Conservation (phyloP, 2,329 filamentous ascomycete species). For the Colletotrichum sp. region DNA sequence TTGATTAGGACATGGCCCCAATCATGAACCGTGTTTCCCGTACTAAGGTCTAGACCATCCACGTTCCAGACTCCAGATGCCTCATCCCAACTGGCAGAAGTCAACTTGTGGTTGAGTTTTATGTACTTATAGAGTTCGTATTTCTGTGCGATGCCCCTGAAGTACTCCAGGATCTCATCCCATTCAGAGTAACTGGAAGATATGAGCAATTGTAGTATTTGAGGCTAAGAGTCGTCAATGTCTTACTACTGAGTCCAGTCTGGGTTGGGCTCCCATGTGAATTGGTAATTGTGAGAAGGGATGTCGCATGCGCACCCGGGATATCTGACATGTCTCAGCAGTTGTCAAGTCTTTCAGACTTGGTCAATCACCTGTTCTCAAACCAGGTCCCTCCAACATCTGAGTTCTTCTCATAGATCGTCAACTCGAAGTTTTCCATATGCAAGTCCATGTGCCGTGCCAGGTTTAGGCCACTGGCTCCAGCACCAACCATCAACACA, state of each 20-base stretch:
- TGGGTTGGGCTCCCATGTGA: constrained; percentile 61
- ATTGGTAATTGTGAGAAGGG: constrained; percentile 24
- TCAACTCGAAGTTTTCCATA: constrained; percentile 35
- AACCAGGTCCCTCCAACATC: constrained; percentile 26
- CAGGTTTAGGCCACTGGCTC: background rate
- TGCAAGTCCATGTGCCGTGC: background rate
- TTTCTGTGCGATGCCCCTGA: background rate
- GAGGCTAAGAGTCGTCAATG: background rate
- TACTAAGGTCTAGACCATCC: background rate
- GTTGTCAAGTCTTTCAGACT: background rate
- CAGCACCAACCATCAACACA: background rate
- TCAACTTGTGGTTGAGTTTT: background rate
- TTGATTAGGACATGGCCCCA: background rate
- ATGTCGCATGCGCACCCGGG: constrained; percentile 26
- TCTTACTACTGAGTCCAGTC: constrained; percentile 40
- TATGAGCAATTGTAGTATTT: background rate
- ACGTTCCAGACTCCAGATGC: background rate
- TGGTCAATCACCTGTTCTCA: constrained; percentile 19
- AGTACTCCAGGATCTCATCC: background rate
- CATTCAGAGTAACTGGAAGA: background rate
- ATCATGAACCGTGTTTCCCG: background rate
- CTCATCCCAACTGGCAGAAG: background rate
- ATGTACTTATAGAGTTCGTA: background rate
- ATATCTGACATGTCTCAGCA: background rate
- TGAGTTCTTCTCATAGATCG: constrained; percentile 30